Conservation (phyloP, 257 asterid genomes). For the Solanum ossicruentum region DNA sequence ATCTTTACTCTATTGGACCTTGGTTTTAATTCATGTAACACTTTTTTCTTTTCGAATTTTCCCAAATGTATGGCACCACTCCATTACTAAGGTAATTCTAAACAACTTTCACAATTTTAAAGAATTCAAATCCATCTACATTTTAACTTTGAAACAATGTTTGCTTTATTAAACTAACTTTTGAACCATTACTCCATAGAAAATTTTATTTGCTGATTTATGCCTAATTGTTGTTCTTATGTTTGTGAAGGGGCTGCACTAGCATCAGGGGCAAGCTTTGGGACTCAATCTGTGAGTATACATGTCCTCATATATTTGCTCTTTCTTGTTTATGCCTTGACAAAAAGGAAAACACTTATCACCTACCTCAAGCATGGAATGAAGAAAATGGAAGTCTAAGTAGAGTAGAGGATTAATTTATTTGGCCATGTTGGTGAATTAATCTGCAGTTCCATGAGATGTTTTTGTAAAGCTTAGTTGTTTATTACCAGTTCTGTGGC, state of each 20-base stretch:
- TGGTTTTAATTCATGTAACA: not conserved
- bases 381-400: not conserved
- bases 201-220: not conserved
- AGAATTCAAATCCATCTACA: not conserved
- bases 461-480: not conserved
- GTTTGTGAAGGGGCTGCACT: conserved; percentile 50
- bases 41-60: not conserved
- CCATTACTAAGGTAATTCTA: not conserved
- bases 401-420: not conserved
- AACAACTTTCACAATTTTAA: not conserved
- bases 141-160: not conserved
- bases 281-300: conserved; percentile 60
- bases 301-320: not conserved
- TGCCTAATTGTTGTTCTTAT: conserved; percentile 3
- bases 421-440: not conserved
- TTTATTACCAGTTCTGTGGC: not conserved
- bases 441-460: not conserved
- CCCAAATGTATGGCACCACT: not conserved
- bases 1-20: not conserved
- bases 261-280: conserved; percentile 87
- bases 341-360: not conserved
- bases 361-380: not conserved
- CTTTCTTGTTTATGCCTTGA: not conserved
- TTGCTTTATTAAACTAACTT: not conserved
- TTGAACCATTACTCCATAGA: not conserved